These are phyloP conservation scores for Thielaviopsis musarum DNA, from an alignment of 2,329 filamentous ascomycete species.

Conservation along the genomic window DNA sequence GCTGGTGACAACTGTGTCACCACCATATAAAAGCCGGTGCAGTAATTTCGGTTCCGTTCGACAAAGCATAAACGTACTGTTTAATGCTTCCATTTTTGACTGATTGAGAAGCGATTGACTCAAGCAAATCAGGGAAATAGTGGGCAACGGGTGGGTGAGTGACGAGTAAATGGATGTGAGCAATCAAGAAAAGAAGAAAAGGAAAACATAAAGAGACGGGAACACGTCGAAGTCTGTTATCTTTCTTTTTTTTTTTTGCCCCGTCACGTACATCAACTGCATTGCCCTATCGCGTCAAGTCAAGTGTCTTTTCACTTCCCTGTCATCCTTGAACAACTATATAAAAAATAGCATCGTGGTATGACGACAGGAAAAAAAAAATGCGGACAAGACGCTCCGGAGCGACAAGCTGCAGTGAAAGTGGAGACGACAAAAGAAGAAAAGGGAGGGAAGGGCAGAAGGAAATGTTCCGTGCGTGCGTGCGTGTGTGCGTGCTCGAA, in stretches of 20 bases:
- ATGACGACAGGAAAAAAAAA: neutral
- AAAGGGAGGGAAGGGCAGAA: neutral
- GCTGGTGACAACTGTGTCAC: neutral
- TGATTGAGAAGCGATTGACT: neutral
- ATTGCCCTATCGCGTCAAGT: neutral
- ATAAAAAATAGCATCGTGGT: neutral
- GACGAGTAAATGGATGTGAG: neutral
- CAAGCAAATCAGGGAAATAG: neutral
- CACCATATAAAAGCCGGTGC: neutral
- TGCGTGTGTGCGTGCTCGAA: no score
- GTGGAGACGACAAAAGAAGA: neutral
- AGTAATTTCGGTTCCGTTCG: neutral
- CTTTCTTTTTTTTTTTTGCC: neutral
- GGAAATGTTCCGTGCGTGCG: no score
- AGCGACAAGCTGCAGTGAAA: neutral
- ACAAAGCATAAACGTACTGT: neutral
- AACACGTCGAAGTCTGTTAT: neutral
- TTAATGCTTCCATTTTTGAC: neutral
- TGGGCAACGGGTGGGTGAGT: neutral
- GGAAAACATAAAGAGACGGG: neutral
- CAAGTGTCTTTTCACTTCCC: neutral
- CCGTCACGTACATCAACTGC: neutral
- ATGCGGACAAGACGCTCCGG: neutral
- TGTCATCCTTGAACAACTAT: neutral
- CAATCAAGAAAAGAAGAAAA: neutral